phyloP scores from a whole-genome alignment of 177 flowering plant genomes.

The Telopea speciosissima region DNA sequence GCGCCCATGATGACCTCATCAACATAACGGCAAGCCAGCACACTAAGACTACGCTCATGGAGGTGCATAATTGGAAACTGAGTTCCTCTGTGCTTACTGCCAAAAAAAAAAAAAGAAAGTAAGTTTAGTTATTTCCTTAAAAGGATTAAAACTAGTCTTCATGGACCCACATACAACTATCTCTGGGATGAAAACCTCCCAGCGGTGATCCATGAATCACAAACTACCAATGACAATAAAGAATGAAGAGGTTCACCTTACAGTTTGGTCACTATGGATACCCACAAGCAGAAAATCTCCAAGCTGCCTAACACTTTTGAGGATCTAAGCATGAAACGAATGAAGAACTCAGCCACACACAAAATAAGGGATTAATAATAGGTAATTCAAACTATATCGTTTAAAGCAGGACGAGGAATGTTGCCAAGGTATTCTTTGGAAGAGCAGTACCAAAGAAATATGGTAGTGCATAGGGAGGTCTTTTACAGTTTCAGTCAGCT shows the following conservation, averaged over 20 bases:
- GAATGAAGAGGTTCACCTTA: constrained; percentile 34
- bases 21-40: constrained; percentile 79
- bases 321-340: constrained; percentile 38
- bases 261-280: constrained; percentile 53
- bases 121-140: not conserved
- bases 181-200: not conserved
- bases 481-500: not conserved
- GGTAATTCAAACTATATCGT: not conserved
- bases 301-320: constrained; percentile 55
- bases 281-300: constrained; percentile 90
- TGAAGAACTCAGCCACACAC: not conserved
- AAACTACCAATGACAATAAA: not conserved
- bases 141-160: not conserved
- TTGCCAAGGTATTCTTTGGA: not conserved
- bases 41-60: constrained; percentile 80
- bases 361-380: not conserved
- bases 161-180: not conserved
- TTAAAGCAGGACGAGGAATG: not conserved
- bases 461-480: not conserved
- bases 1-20: constrained; percentile 87
- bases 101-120: constrained; percentile 17
- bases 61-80: constrained; percentile 67
- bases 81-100: constrained; percentile 61
- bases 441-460: not conserved
- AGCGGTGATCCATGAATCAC: not conserved